These are phyloP conservation scores for Hondaea fermentalgiana DNA, from an alignment of 108 stramenopile genomes.

Conservation along the genomic window DNA sequence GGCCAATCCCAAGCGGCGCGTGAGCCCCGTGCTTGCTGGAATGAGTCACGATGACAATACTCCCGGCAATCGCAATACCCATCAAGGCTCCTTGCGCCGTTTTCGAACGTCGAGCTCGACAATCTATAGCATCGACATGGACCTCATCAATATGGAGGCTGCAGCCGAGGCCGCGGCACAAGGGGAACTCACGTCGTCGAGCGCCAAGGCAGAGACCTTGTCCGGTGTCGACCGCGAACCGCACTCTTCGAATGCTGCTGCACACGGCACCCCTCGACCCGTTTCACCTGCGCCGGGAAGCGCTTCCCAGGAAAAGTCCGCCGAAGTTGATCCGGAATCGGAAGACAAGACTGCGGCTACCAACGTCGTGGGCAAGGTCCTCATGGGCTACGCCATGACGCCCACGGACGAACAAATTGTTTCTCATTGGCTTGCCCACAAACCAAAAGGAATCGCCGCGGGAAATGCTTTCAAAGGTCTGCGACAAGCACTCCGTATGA, in stretches of 20 bases:
- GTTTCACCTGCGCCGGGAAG: background rate
- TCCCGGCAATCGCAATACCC: background rate
- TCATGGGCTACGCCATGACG: slow-evolving; percentile 12
- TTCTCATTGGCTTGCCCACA: background rate
- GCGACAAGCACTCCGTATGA: slow-evolving; percentile 1
- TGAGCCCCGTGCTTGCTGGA: background rate
- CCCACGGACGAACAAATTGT: background rate
- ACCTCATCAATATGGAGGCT: background rate
- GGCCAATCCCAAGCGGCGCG: background rate
- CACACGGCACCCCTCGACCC: background rate
- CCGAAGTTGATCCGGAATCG: background rate
- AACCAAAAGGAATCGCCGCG: background rate
- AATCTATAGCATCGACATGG: background rate
- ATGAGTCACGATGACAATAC: background rate
- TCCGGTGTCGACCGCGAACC: background rate
- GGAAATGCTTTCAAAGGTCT: slow-evolving; percentile 1
- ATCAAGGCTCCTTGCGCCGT: background rate
- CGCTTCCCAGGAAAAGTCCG: background rate
- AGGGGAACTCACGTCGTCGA: background rate
- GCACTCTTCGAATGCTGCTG: background rate
- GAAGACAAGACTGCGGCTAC: background rate
- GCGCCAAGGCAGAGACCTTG: background rate
- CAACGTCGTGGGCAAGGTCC: background rate
- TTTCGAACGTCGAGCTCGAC: background rate
- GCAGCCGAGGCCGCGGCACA: background rate